Conservation (phyloP, 495 filamentous ascomycete genomes). For the Recurvomyces mirabilis region DNA sequence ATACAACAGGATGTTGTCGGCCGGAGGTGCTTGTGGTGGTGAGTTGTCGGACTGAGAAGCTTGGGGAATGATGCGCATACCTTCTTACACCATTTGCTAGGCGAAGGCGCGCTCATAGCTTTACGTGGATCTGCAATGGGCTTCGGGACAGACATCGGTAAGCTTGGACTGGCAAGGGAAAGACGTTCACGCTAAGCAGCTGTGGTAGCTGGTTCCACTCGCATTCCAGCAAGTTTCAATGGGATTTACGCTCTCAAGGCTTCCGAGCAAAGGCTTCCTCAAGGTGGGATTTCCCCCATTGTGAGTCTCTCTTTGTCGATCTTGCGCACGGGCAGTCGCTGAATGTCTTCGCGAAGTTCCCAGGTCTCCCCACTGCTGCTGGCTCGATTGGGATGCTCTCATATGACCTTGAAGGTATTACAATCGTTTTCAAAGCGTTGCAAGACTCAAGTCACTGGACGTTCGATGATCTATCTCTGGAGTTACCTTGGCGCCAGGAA, state of each 20-base stretch:
- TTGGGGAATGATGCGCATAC: too few species aligned
- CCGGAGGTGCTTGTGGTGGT: slow-evolving; percentile 51
- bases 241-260: slow-evolving; percentile 3
- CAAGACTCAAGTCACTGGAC: background rate
- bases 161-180: too few species aligned
- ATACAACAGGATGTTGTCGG: slow-evolving; percentile 43
- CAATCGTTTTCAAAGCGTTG: background rate
- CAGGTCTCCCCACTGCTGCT: background rate
- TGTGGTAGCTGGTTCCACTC: background rate
- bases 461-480: background rate
- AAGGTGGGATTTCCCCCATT: background rate
- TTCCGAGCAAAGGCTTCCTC: background rate
- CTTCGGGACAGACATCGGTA: slow-evolving; percentile 26
- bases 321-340: too few species aligned
- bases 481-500: slow-evolving; percentile 3
- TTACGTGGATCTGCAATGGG: slow-evolving; percentile 33
- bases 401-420: background rate
- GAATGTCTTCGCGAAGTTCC: too few species aligned
- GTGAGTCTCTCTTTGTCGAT: too few species aligned
- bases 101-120: slow-evolving; percentile 39
- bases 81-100: background rate
- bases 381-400: background rate
- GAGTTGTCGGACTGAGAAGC: background rate
- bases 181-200: too few species aligned
- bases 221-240: slow-evolving; percentile 6